Base-by-base conservation (phyloP, 2,329 filamentous ascomycete genomes). In the Ophiostoma sp. region DNA sequence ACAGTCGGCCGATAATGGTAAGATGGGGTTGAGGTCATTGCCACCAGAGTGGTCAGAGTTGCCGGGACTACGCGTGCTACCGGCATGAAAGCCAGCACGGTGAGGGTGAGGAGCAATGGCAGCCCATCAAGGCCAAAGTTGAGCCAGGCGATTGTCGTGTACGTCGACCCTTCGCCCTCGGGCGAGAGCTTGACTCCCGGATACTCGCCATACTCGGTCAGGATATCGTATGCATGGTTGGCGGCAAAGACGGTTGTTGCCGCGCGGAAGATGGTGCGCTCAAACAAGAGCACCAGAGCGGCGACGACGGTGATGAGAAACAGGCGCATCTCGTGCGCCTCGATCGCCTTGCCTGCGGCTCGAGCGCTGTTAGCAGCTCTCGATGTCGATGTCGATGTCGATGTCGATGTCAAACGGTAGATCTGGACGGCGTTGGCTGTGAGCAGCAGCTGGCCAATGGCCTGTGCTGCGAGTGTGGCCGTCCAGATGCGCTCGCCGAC, bases 251-350 rank as follows among this genome's bases (percentile, higher is more conserved):
- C n/a, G n/a, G 52, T 57, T 7, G 52, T 20, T 7, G 23, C 52
- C 3, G 52, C 52, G 52, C 52, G 52, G n/a, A 57, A 57, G n/a
- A 57, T 57, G 48, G 52, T 57, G n/a, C 52, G 52, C n/a, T 11
- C n/a, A 13, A 57, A 57, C n/a, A 57, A 10, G n/a, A 27, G 52
- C n/a, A 57, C 3, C 10, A 57, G 52, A 4, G 52, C 52, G 11
- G 8, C 52, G 2, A 57, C 27, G n/a, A 11, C 11, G 52, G 7
- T 11, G n/a, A 57, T 10, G n/a, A 57, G 52, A 10, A 57, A 57
- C n/a, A 27, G n/a, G 52, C 52, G 52, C n/a, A 57, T 17, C 23
- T 31, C 52, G n/a, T 7, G 52, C 39, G 15, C 39, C 39, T 41
- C 15, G 39, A 4, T 0, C 11, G 39, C 39, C 39, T 41, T 41